Conservation (phyloP, 177 flowering plant species). For the Vitis hybrid region DNA sequence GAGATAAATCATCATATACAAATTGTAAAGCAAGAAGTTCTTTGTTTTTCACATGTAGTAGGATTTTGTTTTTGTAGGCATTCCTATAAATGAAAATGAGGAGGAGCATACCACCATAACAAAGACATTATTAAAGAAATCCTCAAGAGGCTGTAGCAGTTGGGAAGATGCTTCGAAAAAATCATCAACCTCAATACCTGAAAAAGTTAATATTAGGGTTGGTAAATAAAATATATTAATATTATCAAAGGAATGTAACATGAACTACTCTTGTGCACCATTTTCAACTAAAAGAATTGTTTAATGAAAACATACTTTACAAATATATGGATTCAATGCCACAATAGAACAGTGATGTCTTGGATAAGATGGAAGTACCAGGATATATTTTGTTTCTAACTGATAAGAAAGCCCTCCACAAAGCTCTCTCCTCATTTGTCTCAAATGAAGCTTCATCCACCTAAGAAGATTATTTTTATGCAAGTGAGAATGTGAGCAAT, state of each 20-base stretch:
- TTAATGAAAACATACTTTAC: not conserved
- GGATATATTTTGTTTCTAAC: constrained; percentile 58
- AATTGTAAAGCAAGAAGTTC: too few species aligned
- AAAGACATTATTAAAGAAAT: constrained; percentile 83
- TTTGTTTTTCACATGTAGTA: too few species aligned
- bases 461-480: constrained; percentile 28
- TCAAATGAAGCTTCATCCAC: constrained; percentile 77
- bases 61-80: too few species aligned
- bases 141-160: constrained; percentile 80
- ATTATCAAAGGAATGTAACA: not conserved
- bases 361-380: constrained; percentile 39
- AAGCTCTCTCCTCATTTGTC: constrained; percentile 69
- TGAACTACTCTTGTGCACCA: not conserved
- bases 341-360: not conserved
- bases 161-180: constrained; percentile 68
- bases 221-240: not conserved
- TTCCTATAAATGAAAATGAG: not conserved
- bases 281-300: not conserved
- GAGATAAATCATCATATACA: too few species aligned
- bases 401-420: constrained; percentile 70
- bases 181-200: constrained; percentile 81
- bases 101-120: constrained; percentile 95
- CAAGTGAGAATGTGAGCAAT: not conserved
- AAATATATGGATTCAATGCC: not conserved
- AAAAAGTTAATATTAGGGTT: not conserved